Evolutionary conservation across 768 basidiomycete genomes (phyloP).

Genomic region (Leccinum disarticulatum): DNA sequence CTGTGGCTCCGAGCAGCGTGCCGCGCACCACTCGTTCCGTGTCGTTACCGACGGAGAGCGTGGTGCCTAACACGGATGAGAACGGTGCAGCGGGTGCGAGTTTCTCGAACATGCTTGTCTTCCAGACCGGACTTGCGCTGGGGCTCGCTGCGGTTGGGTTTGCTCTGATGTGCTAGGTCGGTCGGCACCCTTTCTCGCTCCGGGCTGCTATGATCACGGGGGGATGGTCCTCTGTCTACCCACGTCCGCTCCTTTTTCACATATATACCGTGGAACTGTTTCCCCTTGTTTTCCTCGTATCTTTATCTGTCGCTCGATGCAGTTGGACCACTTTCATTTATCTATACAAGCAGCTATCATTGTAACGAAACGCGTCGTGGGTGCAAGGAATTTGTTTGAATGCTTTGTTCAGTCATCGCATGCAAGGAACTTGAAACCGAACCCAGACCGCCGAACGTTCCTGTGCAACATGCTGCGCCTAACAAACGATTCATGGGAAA

Average conservation of each 20-base stretch:
- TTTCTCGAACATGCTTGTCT: conserved; percentile 7
- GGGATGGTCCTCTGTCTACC: background rate
- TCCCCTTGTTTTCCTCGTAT: background rate
- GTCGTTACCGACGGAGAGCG: background rate
- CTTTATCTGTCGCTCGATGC: background rate
- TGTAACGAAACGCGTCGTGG: background rate
- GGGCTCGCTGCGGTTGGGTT: conserved; percentile 23
- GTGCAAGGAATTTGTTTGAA: background rate
- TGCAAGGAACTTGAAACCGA: too few relatives aligned
- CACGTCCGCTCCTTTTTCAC: background rate
- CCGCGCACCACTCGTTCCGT: background rate
- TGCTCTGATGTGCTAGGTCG: conserved; percentile 15
- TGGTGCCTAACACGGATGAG: background rate
- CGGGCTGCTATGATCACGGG: background rate
- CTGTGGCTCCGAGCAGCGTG: background rate
- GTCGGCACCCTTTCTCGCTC: background rate
- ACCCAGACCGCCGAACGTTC: too few relatives aligned
- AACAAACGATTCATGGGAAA: too few relatives aligned
- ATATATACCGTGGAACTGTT: background rate
- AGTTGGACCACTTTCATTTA: background rate
- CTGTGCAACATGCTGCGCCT: too few relatives aligned
- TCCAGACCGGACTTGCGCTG: conserved; percentile 19
- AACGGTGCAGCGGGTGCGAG: conserved; percentile 10
- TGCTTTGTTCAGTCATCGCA: background rate
- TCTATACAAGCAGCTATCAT: background rate